Percentiles rank a stretch among this genome's conserved stretches.
Evolutionary conservation across 2,329 filamentous ascomycete genomes (phyloP).

Genomic region (Alternaria atra): DNA sequence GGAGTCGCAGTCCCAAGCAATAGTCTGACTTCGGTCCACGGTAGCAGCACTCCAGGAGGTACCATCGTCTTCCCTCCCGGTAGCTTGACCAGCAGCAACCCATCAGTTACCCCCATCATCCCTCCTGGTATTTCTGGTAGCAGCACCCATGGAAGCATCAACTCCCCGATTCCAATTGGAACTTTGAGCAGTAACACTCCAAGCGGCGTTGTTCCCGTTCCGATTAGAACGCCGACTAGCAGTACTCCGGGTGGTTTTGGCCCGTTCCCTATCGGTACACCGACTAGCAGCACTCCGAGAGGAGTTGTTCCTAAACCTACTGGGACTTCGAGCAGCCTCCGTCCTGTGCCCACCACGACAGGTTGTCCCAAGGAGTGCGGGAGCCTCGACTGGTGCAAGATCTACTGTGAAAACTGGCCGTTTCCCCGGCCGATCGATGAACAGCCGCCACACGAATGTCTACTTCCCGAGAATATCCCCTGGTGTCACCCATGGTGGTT

Average conservation of each 20-base stretch:
- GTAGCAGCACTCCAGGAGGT: neutral
- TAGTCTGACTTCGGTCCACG: neutral
- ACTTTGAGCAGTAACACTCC: neutral
- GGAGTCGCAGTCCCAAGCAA: neutral
- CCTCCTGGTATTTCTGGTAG: neutral
- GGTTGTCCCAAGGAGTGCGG: conserved; percentile 14
- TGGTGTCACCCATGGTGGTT: conserved; percentile 22
- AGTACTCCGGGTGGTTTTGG: neutral
- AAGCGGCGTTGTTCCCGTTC: neutral
- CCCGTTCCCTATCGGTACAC: too few species aligned
- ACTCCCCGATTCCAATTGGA: neutral
- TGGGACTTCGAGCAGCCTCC: neutral
- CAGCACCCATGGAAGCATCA: neutral
- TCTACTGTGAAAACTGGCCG: conserved; percentile 5
- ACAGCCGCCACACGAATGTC: conserved; percentile 16
- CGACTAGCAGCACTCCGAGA: too few species aligned
- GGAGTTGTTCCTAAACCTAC: neutral
- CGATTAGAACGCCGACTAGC: neutral
- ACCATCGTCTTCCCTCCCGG: neutral
- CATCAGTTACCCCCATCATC: neutral
- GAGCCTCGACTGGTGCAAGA: conserved; percentile 4
- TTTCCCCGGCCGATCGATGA: conserved; percentile 8
- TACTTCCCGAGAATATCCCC: conserved; percentile 1
- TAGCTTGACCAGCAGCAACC: neutral
- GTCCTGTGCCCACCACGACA: neutral